Evolutionary conservation across 768 basidiomycete genomes (phyloP), one percentile per base, ranked within the genome.

Genomic region (Solioccasus polychromus): DNA sequence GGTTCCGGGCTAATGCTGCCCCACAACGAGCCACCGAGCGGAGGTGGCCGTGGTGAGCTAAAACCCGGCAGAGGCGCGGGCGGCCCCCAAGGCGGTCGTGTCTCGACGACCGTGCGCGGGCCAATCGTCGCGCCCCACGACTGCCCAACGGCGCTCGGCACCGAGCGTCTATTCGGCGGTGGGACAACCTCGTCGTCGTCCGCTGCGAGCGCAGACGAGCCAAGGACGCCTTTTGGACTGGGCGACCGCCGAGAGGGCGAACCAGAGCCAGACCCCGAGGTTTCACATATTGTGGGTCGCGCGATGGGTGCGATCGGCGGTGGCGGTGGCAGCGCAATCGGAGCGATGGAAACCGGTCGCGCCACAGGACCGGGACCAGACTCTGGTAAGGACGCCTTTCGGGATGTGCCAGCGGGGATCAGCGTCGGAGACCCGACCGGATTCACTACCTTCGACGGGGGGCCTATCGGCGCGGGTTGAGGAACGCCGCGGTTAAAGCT

Each of bases 141-240:
- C 44, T 75, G 76, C 7, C 76, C 67, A 10, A 76, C 71, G 3
- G 67, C 66, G 35, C 69, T 66, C 28, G 64, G 64, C 1, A 61
- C 68, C 31, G 62, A 64, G 8, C 77, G 69, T 38, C 79, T 63
- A 29, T 77, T 68, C 7, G 74, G 72, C 15, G 74, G 67, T 31
- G 74, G 66, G 14, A 90, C 77, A 10, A 89, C 83, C 59, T 90
- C 88, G 60, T 91, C 88, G 49, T 88, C 88, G 48, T 88, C 87
- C 12, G 86, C 79, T 3, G 82, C 79, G 17, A 90, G 73, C 17
- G 88, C 88, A 5, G 84, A 84, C 12, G 88, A 89, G 11, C 88
- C 88, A 7, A 89, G 71, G 28, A 82, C 68, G 31, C 81, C 80
- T 59, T 88, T 89, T 8, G 77, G 77, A 48, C 75, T 77, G 4